Conservation (phyloP, 176 grass and related monocot species). For the Ensete ventricosum region DNA sequence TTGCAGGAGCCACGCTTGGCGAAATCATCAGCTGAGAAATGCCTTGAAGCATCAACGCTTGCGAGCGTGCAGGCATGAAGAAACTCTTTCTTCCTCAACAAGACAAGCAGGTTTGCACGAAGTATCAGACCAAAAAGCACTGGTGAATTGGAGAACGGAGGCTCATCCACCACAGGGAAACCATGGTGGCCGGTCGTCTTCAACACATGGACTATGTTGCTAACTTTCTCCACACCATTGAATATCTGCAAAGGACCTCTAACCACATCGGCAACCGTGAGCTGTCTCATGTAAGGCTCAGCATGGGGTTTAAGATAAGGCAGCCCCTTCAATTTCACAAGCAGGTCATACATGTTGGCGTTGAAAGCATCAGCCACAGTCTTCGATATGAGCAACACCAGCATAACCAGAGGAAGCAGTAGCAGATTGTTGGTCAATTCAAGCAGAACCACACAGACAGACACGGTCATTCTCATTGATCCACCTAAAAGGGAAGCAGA, state of each 20-base stretch:
- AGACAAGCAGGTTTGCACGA: constrained; percentile 63
- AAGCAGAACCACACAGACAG: constrained; percentile 74
- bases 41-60: constrained; percentile 28
- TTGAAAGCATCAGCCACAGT: constrained; percentile 81
- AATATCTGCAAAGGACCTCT: constrained; percentile 65
- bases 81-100: constrained; percentile 81
- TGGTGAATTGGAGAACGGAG: constrained; percentile 55
- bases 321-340: constrained; percentile 86
- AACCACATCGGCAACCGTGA: constrained; percentile 85
- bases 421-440: constrained; percentile 87
- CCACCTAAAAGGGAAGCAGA: constrained; percentile 87
- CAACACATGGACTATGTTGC: constrained; percentile 67
- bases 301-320: constrained; percentile 81
- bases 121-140: constrained; percentile 69
- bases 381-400: constrained; percentile 84
- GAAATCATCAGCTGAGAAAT: constrained; percentile 63
- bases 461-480: constrained; percentile 92
- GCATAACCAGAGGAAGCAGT: constrained; percentile 85
- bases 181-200: constrained; percentile 77
- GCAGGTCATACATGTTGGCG: constrained; percentile 68
- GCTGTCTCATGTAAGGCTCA: constrained; percentile 87
- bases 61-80: constrained; percentile 23
- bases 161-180: constrained; percentile 77
- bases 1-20: constrained; percentile 80
- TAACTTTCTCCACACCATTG: constrained; percentile 71